Evolutionary conservation across 129 eudicot species (phyloP), one percentile per base, ranked within the genome.

Genomic region (Apium graveolens): DNA sequence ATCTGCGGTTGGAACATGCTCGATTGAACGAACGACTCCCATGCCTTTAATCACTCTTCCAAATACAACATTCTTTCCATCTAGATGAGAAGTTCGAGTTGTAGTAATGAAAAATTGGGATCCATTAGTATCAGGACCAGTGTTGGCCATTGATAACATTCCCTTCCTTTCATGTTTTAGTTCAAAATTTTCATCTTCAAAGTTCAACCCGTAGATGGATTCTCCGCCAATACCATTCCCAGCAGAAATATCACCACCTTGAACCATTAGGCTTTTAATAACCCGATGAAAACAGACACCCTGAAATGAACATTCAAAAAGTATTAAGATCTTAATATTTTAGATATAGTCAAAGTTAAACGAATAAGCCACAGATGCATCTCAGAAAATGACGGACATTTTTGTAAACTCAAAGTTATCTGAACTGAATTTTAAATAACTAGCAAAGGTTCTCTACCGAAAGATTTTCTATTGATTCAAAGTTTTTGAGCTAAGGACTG

Each of bases 111-210:
- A 86, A 84, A 95, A 95, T 76, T 86, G 94, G 38, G 98, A 95
- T 18, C 94, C 92, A 74, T 95, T 95, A 0, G 94, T 95, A 76
- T 95, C 81, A 57, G 97, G 92, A 44, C 97, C 97, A 35, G 94
- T 76, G 86, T 90, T 95, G 24, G 91, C 96, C 98, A 95, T 91
- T 6, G 98, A 91, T 70, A 95, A 83, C 87, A 95, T 95, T 17
- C 98, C 98, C 83, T 95, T 95, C 76, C 98, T 84, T 83, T 95
- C 98, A 73, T 95, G 98, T 80, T 95, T 95, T 78, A 90, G 44
- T 76, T 91, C 89, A 35, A 95, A 90, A 78, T 91, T 95, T 34
- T 95, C 97, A 42, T 95, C 98, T 48, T 88, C 96, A 32, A 95
- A 95, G 27, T 78, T 87, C 78, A 78, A 77, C n/a, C 98, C 97